These are phyloP conservation scores for Lentinus brumalis DNA, from an alignment of 768 basidiomycete species.

Conservation along the genomic window DNA sequence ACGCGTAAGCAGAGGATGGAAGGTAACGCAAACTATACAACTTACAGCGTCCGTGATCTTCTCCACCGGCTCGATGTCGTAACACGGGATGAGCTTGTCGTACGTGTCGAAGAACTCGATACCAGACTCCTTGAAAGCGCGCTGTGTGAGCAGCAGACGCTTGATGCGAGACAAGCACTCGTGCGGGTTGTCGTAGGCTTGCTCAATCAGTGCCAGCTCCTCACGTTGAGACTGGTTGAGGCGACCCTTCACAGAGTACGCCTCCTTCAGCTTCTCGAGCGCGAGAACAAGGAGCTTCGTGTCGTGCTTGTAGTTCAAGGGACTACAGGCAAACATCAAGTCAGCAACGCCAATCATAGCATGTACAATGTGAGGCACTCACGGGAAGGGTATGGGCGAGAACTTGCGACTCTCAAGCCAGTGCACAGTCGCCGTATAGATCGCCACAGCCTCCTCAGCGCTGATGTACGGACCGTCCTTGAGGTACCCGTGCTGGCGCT, in stretches of 20 bases:
- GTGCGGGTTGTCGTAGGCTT: conserved; percentile 99
- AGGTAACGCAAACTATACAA: conserved; percentile 15
- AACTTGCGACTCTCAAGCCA: conserved; percentile 99
- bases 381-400: conserved; percentile 98
- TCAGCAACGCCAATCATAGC: not conserved
- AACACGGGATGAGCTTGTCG: conserved; percentile 97
- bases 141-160: conserved; percentile 92
- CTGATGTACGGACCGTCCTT: conserved; percentile 99
- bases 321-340: conserved; percentile 33
- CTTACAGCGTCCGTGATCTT: conserved; percentile 97
- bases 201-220: conserved; percentile 96
- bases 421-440: conserved; percentile 98
- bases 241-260: conserved; percentile 96
- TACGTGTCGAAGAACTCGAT: conserved; percentile 98
- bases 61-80: conserved; percentile 99
- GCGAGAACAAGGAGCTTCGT: conserved; percentile 96
- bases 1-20: conserved; percentile 8
- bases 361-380: conserved; percentile 29
- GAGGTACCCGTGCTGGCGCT: conserved; percentile 96
- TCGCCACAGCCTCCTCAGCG: conserved; percentile 97
- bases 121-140: conserved; percentile 97
- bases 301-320: conserved; percentile 98
- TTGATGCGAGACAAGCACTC: conserved; percentile 99
- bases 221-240: conserved; percentile 98
- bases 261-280: conserved; percentile 97